phyloP scores from a whole-genome alignment of 2,329 filamentous ascomycete genomes.

The Paracoccidioides lutzii region DNA sequence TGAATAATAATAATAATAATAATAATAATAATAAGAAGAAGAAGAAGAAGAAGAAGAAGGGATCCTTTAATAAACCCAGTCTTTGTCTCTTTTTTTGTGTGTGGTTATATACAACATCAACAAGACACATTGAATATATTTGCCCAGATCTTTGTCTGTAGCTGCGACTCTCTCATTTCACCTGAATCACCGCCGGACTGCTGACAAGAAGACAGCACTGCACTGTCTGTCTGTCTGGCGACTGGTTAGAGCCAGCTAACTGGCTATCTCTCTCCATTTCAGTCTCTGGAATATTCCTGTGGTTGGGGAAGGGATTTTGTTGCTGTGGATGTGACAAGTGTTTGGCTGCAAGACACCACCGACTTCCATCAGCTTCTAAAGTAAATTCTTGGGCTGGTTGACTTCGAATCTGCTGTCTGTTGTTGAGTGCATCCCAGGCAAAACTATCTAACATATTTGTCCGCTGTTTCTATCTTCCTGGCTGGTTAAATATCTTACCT shows the following conservation, averaged over 20 bases:
- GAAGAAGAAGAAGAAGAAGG: too few relatives aligned
- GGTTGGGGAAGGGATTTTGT: neutral
- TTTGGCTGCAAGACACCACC: neutral
- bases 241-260: neutral
- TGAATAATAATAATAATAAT: too few relatives aligned
- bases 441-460: neutral
- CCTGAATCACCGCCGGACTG: too few relatives aligned
- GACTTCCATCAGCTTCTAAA: conserved; percentile 1
- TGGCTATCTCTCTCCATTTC: neutral
- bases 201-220: too few relatives aligned
- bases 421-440: neutral
- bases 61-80: too few relatives aligned
- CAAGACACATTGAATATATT: too few relatives aligned
- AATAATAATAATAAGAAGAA: too few relatives aligned
- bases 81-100: too few relatives aligned
- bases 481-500: neutral
- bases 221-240: neutral
- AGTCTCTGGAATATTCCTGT: neutral
- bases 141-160: too few relatives aligned
- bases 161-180: too few relatives aligned
- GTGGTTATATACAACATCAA: too few relatives aligned
- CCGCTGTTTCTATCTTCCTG: neutral
- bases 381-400: neutral
- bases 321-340: neutral
- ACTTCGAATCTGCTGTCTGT: neutral